Base-by-base conservation (phyloP, 1,139 yeast genomes). In the Pichia sp. region DNA sequence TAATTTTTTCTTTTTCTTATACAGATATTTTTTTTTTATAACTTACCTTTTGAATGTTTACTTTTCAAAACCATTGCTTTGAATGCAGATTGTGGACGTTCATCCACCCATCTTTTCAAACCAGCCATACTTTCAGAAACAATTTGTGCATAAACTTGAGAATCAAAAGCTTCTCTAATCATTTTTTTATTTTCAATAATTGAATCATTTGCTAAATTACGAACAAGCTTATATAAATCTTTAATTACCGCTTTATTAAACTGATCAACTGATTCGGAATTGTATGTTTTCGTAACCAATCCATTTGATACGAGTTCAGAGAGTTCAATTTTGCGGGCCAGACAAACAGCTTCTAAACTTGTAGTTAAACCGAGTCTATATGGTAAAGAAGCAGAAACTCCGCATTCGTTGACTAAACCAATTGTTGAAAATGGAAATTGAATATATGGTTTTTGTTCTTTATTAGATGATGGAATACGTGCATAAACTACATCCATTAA, bases 331-430 rank as follows among this genome's bases (percentile, higher is more conserved):
- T 86, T 88, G 57, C 74, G 74, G 6, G 88, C 78, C 43, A 82
- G 71, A 47, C 86, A 66, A 35, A 87, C 65, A 1, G 88, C 87
- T 60, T 86, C 93, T 41, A 80, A 70, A 20, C 94, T 80, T 51
- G 70, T 72, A 48, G 87, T 78, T 68, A 80, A 68, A 3, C 95
- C 95, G 47, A 87, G 67, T 55, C 94, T 72, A 52, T 69, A 62
- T 31, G 83, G 78, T 43, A 87, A 68, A 10, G 91, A 76, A 19
- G 78, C 74, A 9, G 88, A 78, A 4, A 87, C 67, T 6, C 80
- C 87, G 45, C 95, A 95, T 62, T 87, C 96, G 46, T 86, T 77
- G 5, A 84, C 91, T 53, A 87, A 71, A 3, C 95, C 95, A 54
- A 87, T 72, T 59, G 81, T 82, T 40, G 91, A 78, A 62, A 87